Percentiles rank a stretch among this genome's conserved stretches.
phyloP scores from a whole-genome alignment of 352 stramenopile genomes.

The Phytophthora agathidicida region DNA sequence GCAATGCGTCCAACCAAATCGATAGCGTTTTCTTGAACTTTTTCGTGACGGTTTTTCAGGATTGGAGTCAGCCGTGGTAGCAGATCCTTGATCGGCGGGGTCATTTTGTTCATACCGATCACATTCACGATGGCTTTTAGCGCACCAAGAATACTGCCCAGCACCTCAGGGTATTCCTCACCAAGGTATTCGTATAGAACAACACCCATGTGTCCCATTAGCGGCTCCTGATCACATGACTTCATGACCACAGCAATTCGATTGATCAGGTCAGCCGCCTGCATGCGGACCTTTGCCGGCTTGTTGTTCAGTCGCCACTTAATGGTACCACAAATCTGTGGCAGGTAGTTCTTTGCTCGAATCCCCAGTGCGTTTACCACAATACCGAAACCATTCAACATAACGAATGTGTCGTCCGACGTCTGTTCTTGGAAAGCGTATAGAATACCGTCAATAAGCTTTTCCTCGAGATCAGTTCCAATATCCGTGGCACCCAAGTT shows the following conservation, averaged over 20 bases:
- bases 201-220: slow-evolving; percentile 99
- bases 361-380: slow-evolving; percentile 98
- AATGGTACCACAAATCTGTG: slow-evolving; percentile 98
- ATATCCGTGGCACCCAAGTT: slow-evolving; percentile 98
- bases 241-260: slow-evolving; percentile 99
- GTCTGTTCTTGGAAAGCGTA: slow-evolving; percentile 99
- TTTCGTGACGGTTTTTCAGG: slow-evolving; percentile 99
- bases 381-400: slow-evolving; percentile 98
- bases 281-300: slow-evolving; percentile 98
- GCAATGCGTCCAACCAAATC: slow-evolving; percentile 98
- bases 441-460: slow-evolving; percentile 99
- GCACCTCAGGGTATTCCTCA: slow-evolving; percentile 99
- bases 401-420: slow-evolving; percentile 94
- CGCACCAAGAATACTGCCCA: slow-evolving; percentile 98
- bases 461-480: slow-evolving; percentile 96
- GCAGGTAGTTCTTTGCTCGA: slow-evolving; percentile 98
- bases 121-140: slow-evolving; percentile 99
- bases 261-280: slow-evolving; percentile 98
- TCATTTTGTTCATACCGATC: slow-evolving; percentile 99
- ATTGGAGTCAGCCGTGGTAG: slow-evolving; percentile 99
- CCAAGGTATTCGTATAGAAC: slow-evolving; percentile 99
- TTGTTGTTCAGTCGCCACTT: slow-evolving; percentile 99
- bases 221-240: slow-evolving; percentile 97
- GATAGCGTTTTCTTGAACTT: slow-evolving; percentile 97
- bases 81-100: slow-evolving; percentile 98